Base-by-base conservation (phyloP, 495 filamentous ascomycete species). In the Podospora didyma region DNA sequence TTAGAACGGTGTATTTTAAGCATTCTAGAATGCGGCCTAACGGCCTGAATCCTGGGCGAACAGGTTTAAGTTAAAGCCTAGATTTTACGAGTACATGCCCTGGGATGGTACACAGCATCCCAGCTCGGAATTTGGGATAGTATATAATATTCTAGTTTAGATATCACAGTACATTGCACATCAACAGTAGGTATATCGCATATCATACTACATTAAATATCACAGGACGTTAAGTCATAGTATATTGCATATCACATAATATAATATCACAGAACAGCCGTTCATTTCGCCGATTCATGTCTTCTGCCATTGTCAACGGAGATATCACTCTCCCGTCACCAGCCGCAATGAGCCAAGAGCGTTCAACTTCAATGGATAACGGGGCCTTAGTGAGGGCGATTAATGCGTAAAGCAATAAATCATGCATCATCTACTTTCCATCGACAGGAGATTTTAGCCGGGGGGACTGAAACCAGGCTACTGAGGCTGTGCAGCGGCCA, bases 101-200 rank as follows among this genome's bases (percentile, higher is more conserved):
- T 46, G 44, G 44, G 44, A 46, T 46, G 44, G 44, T 46, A 46
- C 21, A 46, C 3, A 19, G 10, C 21, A 21, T 20, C 44, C 44
- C 9, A 46, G n/a, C 44, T 46, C 44, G 44, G 44, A 46, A 46
- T 46, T 46, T 46, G 16, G 19, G 44, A 46, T 46, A 19, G 44
- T 21, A 46, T 19, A 46, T 21, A 20, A 19, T 46, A 46, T 19
- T 19, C 14, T 21, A 46, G 44, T 19, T 46, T 19, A 21, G 44
- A 46, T 46, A 21, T 14, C 21, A 46, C 19, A 46, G n/a, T 2
- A 21, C 21, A 46, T 21, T 19, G 16, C 44, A 21, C 16, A 14
- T 46, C 19, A 3, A 46, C n/a, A 4, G 21, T 46, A 17, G 34
- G 34, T 7, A 14, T 35, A 14, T 7, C 14, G 34, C 34, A 35